Evolutionary conservation across 305 asterid genomes (phyloP).

Genomic region (Ilex paraguariensis): DNA sequence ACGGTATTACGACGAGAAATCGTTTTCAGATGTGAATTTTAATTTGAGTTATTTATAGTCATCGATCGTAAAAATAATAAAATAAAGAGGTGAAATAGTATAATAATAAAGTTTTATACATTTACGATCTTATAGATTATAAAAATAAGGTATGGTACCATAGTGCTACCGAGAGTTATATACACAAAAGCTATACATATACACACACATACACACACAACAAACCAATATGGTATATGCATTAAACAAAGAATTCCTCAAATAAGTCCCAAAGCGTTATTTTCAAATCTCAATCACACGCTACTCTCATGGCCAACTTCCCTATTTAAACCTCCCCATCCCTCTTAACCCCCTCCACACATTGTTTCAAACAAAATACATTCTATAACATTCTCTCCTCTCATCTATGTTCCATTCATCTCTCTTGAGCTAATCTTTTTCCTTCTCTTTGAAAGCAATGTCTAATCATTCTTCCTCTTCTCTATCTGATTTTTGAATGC

Average conservation of each 20-base stretch:
- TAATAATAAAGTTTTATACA: too few relatives aligned
- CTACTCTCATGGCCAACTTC: conserved; percentile 26
- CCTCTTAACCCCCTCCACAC: conserved; percentile 69
- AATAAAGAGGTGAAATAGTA: too few relatives aligned
- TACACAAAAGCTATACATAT: too few relatives aligned
- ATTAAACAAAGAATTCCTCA: conserved; percentile 23
- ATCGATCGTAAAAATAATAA: too few relatives aligned
- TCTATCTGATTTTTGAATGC: background rate
- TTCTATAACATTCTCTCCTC: conserved; percentile 14
- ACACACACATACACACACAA: too few relatives aligned
- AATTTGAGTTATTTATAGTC: too few relatives aligned
- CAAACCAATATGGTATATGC: background rate
- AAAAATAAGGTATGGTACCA: too few relatives aligned
- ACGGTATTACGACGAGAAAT: too few relatives aligned
- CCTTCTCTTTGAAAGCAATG: background rate
- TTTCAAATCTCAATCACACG: conserved; percentile 38
- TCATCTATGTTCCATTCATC: conserved; percentile 22
- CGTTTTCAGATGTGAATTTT: too few relatives aligned
- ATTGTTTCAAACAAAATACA: conserved; percentile 19
- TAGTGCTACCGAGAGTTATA: too few relatives aligned
- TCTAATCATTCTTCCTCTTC: background rate
- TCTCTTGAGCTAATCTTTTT: background rate
- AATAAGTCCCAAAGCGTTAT: conserved; percentile 34
- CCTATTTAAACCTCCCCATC: conserved; percentile 60
- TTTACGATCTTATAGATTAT: too few relatives aligned